phyloP scores from a whole-genome alignment of 352 stramenopile genomes.

The Thraustochytrium sp. region DNA sequence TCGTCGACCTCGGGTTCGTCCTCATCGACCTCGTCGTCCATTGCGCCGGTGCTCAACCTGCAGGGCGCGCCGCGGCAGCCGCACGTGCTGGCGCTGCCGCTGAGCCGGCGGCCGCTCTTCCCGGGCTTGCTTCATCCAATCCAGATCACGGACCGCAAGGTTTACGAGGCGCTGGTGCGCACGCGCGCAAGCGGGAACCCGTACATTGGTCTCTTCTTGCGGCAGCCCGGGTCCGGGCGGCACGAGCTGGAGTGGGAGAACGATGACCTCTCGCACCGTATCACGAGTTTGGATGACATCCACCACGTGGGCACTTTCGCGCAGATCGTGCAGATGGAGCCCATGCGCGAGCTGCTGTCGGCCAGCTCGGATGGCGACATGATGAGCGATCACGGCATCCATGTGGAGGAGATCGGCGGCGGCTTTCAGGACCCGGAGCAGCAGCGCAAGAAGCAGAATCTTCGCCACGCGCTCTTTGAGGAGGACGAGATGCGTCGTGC shows the following conservation, averaged over 20 bases:
- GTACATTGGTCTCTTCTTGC: constrained; percentile 88
- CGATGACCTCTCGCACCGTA: constrained; percentile 56
- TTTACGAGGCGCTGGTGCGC: constrained; percentile 44
- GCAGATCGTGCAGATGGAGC: constrained; percentile 43
- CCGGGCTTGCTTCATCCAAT: constrained; percentile 48
- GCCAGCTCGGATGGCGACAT: not conserved
- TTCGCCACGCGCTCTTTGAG: constrained; percentile 45
- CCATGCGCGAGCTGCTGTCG: not conserved
- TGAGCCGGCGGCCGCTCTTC: constrained; percentile 43
- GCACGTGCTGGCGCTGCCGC: constrained; percentile 45
- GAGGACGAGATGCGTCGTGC: not conserved
- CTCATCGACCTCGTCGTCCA: not conserved
- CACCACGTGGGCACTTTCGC: constrained; percentile 90
- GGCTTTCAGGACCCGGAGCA: constrained; percentile 44
- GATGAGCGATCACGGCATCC: constrained; percentile 56
- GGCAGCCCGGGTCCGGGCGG: constrained; percentile 60
- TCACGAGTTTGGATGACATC: constrained; percentile 75
- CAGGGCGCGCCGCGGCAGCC: constrained; percentile 35
- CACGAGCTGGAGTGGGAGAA: constrained; percentile 46
- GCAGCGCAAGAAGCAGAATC: constrained; percentile 39
- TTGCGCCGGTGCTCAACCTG: constrained; percentile 10
- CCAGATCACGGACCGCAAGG: constrained; percentile 44
- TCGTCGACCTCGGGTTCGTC: not conserved
- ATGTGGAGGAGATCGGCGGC: constrained; percentile 78
- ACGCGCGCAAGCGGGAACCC: not conserved